These are phyloP conservation scores for Litsea cubeba DNA, from an alignment of 164 flowering plant genomes.

Conservation along the genomic window DNA sequence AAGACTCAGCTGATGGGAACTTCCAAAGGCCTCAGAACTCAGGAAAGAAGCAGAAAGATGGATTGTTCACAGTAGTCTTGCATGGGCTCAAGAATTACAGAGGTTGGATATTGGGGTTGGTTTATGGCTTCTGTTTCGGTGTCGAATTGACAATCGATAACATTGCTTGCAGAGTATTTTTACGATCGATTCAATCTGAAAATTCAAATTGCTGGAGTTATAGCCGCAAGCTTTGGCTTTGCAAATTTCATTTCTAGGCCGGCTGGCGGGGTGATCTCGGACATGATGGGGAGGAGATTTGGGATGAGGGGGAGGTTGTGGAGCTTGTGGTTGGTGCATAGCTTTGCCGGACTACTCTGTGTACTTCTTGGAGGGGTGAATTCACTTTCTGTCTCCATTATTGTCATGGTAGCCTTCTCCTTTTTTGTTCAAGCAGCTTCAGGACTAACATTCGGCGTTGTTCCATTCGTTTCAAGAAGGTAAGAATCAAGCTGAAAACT, in stretches of 20 bases:
- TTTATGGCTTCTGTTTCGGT: slow-evolving; percentile 82
- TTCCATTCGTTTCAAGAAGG: slow-evolving; percentile 88
- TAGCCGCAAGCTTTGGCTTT: slow-evolving; percentile 80
- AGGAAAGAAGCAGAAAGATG: slow-evolving; percentile 57
- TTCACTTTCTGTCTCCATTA: neutral
- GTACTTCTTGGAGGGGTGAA: slow-evolving; percentile 43
- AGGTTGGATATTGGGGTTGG: slow-evolving; percentile 74
- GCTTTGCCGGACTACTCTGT: slow-evolving; percentile 63
- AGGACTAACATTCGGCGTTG: slow-evolving; percentile 79
- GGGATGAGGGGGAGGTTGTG: slow-evolving; percentile 90
- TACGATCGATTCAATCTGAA: slow-evolving; percentile 66
- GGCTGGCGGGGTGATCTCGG: slow-evolving; percentile 65
- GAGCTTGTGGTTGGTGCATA: slow-evolving; percentile 70
- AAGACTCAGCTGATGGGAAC: slow-evolving; percentile 81
- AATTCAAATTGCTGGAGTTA: slow-evolving; percentile 70
- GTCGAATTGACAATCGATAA: slow-evolving; percentile 80
- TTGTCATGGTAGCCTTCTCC: slow-evolving; percentile 56
- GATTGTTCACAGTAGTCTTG: slow-evolving; percentile 36
- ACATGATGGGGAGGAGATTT: slow-evolving; percentile 46
- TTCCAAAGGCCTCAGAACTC: slow-evolving; percentile 38
- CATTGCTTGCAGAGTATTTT: slow-evolving; percentile 80
- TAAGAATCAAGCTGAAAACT: slow-evolving; percentile 8
- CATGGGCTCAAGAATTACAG: slow-evolving; percentile 72
- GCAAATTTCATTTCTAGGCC: slow-evolving; percentile 70
- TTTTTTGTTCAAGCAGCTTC: slow-evolving; percentile 79